Conservation (phyloP, 352 stramenopile genomes). For the Phytopythium litorale region DNA sequence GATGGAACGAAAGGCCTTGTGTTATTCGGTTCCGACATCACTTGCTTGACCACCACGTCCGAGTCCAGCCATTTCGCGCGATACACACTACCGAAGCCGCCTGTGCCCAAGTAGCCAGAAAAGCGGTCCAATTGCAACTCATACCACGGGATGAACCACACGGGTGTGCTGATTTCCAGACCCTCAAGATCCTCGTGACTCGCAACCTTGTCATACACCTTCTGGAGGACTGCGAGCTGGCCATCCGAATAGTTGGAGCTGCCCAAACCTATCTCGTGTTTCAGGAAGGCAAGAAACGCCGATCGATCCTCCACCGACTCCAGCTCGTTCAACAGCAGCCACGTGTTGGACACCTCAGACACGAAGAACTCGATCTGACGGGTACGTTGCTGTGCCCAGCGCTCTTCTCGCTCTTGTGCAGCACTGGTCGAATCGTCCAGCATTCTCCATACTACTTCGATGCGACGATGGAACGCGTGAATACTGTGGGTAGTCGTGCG, state of each 20-base stretch:
- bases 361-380: not conserved
- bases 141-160: slow-evolving; percentile 5
- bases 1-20: too few relatives aligned
- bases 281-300: not conserved
- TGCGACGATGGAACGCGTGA: not conserved
- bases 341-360: not conserved
- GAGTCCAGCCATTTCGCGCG: slow-evolving; percentile 1
- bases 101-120: not conserved
- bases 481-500: not conserved
- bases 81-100: not conserved
- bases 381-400: not conserved
- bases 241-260: not conserved
- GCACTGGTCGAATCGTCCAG: not conserved
- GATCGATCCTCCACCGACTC: not conserved
- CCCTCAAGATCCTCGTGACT: too few relatives aligned
- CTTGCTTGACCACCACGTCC: slow-evolving; percentile 22
- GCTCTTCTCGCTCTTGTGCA: not conserved
- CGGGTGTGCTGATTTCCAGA: too few relatives aligned
- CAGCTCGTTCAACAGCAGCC: not conserved
- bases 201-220: not conserved
- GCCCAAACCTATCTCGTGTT: not conserved
- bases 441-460: not conserved
- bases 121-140: not conserved
- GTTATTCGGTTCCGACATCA: too few relatives aligned
- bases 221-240: not conserved